Evolutionary conservation across 345 rosid genomes (phyloP), one percentile per base, ranked within the genome.

Genomic region (Citrus reticulata): DNA sequence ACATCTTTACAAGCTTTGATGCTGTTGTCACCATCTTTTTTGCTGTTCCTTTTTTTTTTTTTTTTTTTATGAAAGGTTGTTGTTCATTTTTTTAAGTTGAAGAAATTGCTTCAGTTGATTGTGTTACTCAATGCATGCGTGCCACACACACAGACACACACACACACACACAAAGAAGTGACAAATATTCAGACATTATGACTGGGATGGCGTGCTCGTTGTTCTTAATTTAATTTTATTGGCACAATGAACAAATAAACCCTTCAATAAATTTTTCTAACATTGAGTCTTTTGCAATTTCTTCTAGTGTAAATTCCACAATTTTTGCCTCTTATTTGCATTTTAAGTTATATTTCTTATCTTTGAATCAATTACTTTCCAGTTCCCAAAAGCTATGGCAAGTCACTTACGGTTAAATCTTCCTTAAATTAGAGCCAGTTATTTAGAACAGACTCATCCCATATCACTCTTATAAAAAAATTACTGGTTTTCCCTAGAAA

Each of bases 111-210:
- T 29, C 27, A 20, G 5, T 27, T 19, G 61, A 51, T 62, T 62
- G 60, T 27, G 8, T 40, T 42, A 39, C 54, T 74, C 22, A 55
- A 49, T 67, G 64, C 62, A 64, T 22, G 62, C 29, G 20, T 37
- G n/a, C 42, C 1, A 16, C 72, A 13, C 35, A 13, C 42, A 7
- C 40, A 7, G n/a, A n/a, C 9, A 3, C 11, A 25, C 37, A 34
- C 40, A 37, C 40, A 7, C 9, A 3, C 11, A 25, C 37, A 34
- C 6, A 30, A 17, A 11, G 1, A n/a, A 34, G 8, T 4, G 1
- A 67, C 62, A 54, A 76, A 54, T 35, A 76, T 54, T 66, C 78
- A 30, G 16, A 67, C 71, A 64, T 49, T 75, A 64, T 46, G 24
- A 57, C 1, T 76, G 0, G 27, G 64, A 5, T 54, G 55, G 65